Evolutionary conservation across 2,329 filamentous ascomycete species (phyloP), one percentile per base, ranked within the genome.

Genomic region (Coniochaeta sp.): DNA sequence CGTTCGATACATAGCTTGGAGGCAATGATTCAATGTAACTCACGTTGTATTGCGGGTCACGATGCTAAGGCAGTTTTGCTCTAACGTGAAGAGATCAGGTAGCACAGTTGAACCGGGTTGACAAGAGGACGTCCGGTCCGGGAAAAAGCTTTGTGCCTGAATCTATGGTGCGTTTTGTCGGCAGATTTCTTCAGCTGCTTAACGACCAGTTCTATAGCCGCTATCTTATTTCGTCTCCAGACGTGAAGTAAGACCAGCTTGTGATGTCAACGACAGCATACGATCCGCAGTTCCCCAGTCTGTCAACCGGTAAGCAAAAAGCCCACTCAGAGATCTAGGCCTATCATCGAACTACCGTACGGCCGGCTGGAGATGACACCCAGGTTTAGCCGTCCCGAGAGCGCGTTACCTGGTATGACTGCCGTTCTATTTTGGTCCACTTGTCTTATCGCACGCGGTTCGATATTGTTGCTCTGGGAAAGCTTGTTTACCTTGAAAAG

Each of bases 341-440:
- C 24, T 52, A 31, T n/a, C 22, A 52, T 22, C 47, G 22, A 52
- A 31, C 47, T 52, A 52, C 47, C 47, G 47, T 31, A 14, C 12
- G 47, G 6, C 47, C 47, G 47, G 47, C 47, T 52, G 6, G 47
- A 52, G 28, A 52, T 52, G 47, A 52, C 43, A 16, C 24, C 9
- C 47, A 31, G 22, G 47, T 52, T 52, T 52, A 52, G 47, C 47
- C 47, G 47, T 52, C 47, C 47, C 47, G 47, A 28, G 26, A 52
- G 47, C 22, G 47, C 47, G 47, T 52, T 52, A 52, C 47, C 47
- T 52, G 47, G 47, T 52, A 52, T n/a, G 47, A 52, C 47, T 31
- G 22, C 14, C 47, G 47, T 52, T 52, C 47, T 52, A 52, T 52
- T 52, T 52, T 52, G 22, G 47, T n/a, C 6, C n/a, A 17, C 14